These are phyloP conservation scores for Gleditsia sinensis DNA, from an alignment of 306 rosid species.

Conservation along the genomic window DNA sequence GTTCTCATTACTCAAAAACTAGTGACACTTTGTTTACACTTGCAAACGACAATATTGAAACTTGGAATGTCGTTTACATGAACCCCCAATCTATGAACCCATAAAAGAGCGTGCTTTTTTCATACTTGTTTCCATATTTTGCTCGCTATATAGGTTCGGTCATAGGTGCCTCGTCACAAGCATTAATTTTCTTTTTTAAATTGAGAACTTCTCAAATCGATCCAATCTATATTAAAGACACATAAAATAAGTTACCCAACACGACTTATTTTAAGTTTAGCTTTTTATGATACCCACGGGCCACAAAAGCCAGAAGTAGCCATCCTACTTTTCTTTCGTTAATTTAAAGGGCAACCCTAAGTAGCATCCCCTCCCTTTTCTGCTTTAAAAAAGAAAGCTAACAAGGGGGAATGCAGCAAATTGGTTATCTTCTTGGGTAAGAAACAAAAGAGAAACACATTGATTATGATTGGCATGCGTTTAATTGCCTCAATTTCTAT, in stretches of 20 bases:
- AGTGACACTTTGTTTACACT: constrained; percentile 15
- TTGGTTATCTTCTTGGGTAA: constrained; percentile 26
- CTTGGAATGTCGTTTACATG: constrained; percentile 40
- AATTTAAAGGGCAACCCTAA: constrained; percentile 2
- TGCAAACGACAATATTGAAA: constrained; percentile 47
- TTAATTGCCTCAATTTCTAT: not conserved
- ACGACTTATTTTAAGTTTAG: constrained; percentile 17
- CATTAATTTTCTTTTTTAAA: not conserved
- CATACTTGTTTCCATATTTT: not conserved
- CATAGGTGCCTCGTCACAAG: constrained; percentile 37
- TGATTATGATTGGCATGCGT: constrained; percentile 11
- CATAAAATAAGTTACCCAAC: too few species aligned
- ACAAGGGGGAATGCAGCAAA: not conserved
- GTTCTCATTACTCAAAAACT: not conserved
- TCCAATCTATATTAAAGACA: too few species aligned
- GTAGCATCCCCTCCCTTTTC: not conserved
- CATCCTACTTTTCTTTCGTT: constrained; percentile 24
- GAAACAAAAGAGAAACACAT: constrained; percentile 31
- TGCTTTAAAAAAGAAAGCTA: constrained; percentile 27
- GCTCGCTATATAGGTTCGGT: not conserved
- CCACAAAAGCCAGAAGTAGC: constrained; percentile 27
- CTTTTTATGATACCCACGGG: not conserved
- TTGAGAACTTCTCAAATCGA: not conserved
- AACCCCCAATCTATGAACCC: constrained; percentile 33
- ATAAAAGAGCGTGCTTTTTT: constrained; percentile 36